Base-by-base conservation (phyloP, 2,329 filamentous ascomycete species). In the Coniochaeta ligniaria region DNA sequence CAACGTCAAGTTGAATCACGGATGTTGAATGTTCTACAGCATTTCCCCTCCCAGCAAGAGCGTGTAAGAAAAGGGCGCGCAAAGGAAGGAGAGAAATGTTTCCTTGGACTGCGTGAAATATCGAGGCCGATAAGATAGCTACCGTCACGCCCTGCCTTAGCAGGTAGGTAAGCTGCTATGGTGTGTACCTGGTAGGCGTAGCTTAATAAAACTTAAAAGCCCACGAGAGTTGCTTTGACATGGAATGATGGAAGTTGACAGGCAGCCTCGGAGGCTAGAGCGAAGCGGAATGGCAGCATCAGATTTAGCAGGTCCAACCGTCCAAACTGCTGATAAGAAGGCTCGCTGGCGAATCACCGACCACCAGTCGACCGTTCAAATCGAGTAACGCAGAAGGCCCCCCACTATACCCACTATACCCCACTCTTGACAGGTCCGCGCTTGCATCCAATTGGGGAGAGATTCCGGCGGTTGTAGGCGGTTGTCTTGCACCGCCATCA, bases 351-450 rank as follows among this genome's bases (percentile, higher is more conserved):
- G 20, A 57, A 60, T 60, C 59, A 57, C 26, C 5, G 52, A 7
- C 14, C 28, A 22, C 14, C 22, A 26, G 11, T 47, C 43, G 43
- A 52, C 6, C 24, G 50, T 57, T 60, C 52, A 12, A 36, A 60
- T 60, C 59, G 50, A 60, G 59, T 60, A 60, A 60, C 47, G 3
- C 26, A n/a, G n/a, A 16, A 26, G 11, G 31, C 17, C 58, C 58
- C 58, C 45, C 45, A 60, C 58, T n/a, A n/a, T n/a, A n/a, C n/a
- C n/a, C n/a, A n/a, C n/a, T n/a, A n/a, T n/a, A n/a, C n/a, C n/a
- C n/a, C n/a, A n/a, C 43, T 5, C 5, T 28, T 50, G 45, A 16
- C 45, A 14, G 20, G 8, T 45, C 45, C 22, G 5, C 16, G 20
- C 4, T 47, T 14, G 7, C 20, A 12, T 47, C 43, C 43, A 47